phyloP scores from a whole-genome alignment of 768 basidiomycete species.

The Phylloporus arenicola region DNA sequence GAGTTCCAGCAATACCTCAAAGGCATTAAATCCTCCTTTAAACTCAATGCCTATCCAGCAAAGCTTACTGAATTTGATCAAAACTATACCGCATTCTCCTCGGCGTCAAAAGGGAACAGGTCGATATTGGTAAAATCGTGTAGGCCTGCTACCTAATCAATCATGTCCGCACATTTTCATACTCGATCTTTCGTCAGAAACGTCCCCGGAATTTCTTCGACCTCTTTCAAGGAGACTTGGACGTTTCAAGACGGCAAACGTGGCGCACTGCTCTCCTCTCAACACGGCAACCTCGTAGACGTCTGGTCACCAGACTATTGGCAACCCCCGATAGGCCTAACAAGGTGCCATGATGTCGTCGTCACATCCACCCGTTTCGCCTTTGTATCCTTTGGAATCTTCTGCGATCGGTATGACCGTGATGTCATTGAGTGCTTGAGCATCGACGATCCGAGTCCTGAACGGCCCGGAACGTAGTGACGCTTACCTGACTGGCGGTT shows the following conservation, averaged over 20 bases:
- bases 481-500: too few relatives aligned
- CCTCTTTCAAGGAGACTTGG: conserved; percentile 28
- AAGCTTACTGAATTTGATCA: conserved; percentile 8
- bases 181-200: background rate
- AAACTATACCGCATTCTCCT: conserved; percentile 15
- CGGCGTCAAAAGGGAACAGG: conserved; percentile 12
- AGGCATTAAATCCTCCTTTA: background rate
- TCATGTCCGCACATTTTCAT: too few relatives aligned
- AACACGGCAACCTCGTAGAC: too few relatives aligned
- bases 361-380: too few relatives aligned
- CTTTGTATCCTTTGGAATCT: too few relatives aligned
- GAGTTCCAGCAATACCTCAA: conserved; percentile 4
- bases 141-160: background rate
- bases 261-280: conserved; percentile 16
- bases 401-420: too few relatives aligned
- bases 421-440: too few relatives aligned
- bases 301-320: too few relatives aligned
- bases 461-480: too few relatives aligned
- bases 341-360: too few relatives aligned
- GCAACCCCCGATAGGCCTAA: too few relatives aligned
- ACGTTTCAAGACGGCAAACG: conserved; percentile 16
- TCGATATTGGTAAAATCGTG: conserved; percentile 6
- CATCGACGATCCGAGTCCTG: too few relatives aligned
- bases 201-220: conserved; percentile 14
- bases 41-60: conserved; percentile 2